Conservation (phyloP, 768 basidiomycete genomes). For the Leccinum arenicola region DNA sequence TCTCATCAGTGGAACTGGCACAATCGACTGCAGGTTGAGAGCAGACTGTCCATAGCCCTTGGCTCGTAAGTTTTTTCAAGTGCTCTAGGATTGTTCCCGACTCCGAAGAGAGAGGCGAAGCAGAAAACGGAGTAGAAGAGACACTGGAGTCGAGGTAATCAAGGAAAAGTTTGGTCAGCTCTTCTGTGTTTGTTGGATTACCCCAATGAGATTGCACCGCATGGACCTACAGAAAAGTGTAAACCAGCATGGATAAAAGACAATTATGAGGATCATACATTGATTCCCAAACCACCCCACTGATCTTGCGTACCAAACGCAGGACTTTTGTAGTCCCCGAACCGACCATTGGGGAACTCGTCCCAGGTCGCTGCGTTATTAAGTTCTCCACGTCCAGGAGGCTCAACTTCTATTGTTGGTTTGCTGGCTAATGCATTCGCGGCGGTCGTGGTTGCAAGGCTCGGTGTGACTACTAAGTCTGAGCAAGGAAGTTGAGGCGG, state of each 20-base stretch:
- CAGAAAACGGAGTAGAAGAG: slow-evolving; percentile 84
- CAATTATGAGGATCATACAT: slow-evolving; percentile 37
- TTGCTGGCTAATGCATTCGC: slow-evolving; percentile 50
- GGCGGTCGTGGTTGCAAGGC: slow-evolving; percentile 61
- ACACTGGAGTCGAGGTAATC: slow-evolving; percentile 74
- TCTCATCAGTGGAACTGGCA: slow-evolving; percentile 63
- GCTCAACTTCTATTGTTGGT: slow-evolving; percentile 51
- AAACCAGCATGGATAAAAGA: neutral
- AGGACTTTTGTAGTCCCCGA: slow-evolving; percentile 96
- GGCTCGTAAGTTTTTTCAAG: slow-evolving; percentile 70
- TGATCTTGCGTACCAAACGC: slow-evolving; percentile 83
- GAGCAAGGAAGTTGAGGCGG: slow-evolving; percentile 28
- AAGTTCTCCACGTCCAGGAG: slow-evolving; percentile 62
- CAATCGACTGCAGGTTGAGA: slow-evolving; percentile 95
- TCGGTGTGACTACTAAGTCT: slow-evolving; percentile 58
- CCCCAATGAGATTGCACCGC: slow-evolving; percentile 76
- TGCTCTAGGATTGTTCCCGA: slow-evolving; percentile 76
- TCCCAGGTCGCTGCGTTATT: slow-evolving; percentile 83
- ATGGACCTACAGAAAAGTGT: slow-evolving; percentile 42
- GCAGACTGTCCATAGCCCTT: slow-evolving; percentile 94
- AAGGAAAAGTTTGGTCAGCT: slow-evolving; percentile 79
- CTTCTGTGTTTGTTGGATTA: slow-evolving; percentile 51
- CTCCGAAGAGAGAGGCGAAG: slow-evolving; percentile 76
- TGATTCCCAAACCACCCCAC: slow-evolving; percentile 69
- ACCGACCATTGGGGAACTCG: slow-evolving; percentile 98